Conservation (phyloP, 495 filamentous ascomycete genomes). For the Evernia prunastri region DNA sequence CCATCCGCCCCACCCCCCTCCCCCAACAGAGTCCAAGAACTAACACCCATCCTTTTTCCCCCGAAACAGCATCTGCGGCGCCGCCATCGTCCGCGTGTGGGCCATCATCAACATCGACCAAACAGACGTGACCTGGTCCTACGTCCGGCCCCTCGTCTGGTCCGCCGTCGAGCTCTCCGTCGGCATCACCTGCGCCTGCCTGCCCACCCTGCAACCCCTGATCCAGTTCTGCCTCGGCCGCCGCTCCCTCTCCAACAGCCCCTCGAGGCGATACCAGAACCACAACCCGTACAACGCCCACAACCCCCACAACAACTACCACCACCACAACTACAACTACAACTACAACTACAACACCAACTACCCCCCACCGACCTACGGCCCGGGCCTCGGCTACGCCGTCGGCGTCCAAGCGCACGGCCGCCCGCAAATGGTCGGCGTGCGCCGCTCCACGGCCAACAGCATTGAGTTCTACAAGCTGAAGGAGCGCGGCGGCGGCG, state of each 20-base stretch:
- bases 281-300: background rate
- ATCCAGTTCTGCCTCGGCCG: background rate
- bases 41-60: background rate
- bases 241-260: background rate
- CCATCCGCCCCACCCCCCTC: background rate
- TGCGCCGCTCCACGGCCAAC: background rate
- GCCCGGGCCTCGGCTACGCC: background rate
- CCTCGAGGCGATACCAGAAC: background rate
- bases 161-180: background rate
- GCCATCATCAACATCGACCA: constrained; percentile 8
- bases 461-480: background rate
- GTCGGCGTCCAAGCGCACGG: background rate
- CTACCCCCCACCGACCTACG: background rate
- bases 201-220: background rate
- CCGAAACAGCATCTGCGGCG: background rate
- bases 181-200: constrained; percentile 3
- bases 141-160: background rate
- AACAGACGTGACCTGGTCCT: background rate
- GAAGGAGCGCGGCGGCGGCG: background rate
- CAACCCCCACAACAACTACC: background rate
- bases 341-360: background rate
- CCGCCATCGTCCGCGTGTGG: constrained; percentile 3
- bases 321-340: background rate
- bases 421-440: background rate
- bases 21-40: no score